Percentiles rank a stretch among this genome's conserved stretches.
Evolutionary conservation across 1,139 yeast species (phyloP).

Genomic region (Pichia sp.): DNA sequence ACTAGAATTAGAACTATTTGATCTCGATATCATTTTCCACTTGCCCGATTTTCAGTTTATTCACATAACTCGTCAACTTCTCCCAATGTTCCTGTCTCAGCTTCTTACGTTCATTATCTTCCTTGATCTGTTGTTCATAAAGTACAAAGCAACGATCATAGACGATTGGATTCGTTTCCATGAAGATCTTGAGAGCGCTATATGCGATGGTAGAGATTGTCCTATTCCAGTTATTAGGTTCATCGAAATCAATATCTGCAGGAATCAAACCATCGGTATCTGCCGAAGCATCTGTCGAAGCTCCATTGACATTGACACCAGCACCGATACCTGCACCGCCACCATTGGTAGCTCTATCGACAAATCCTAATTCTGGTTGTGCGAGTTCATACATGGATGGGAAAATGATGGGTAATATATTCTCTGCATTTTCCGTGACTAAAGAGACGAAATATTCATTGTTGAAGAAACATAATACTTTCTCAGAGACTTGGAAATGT

Average conservation of each 20-base stretch:
- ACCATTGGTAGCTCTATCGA: not conserved
- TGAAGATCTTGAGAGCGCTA: constrained; percentile 84
- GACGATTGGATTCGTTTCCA: constrained; percentile 87
- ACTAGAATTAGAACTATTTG: constrained; percentile 12
- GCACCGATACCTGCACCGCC: not conserved
- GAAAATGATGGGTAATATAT: constrained; percentile 85
- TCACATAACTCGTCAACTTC: constrained; percentile 58
- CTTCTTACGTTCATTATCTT: constrained; percentile 52
- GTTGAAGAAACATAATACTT: constrained; percentile 90
- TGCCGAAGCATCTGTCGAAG: not conserved
- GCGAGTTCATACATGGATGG: constrained; percentile 85
- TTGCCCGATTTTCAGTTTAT: constrained; percentile 28
- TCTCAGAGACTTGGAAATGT: constrained; percentile 96
- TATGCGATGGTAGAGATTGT: constrained; percentile 88
- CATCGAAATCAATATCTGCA: constrained; percentile 24
- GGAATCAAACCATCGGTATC: not conserved
- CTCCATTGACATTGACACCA: not conserved
- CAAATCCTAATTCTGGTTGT: constrained; percentile 31
- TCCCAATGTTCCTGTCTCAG: constrained; percentile 73
- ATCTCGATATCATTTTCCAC: constrained; percentile 21
- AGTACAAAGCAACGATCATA: constrained; percentile 89
- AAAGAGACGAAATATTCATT: constrained; percentile 88
- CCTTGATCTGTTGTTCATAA: constrained; percentile 70
- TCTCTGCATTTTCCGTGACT: constrained; percentile 85
- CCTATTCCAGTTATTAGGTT: constrained; percentile 63